Evolutionary conservation across 202 grass and related monocot species (phyloP).

Genomic region (Setaria viridis): DNA sequence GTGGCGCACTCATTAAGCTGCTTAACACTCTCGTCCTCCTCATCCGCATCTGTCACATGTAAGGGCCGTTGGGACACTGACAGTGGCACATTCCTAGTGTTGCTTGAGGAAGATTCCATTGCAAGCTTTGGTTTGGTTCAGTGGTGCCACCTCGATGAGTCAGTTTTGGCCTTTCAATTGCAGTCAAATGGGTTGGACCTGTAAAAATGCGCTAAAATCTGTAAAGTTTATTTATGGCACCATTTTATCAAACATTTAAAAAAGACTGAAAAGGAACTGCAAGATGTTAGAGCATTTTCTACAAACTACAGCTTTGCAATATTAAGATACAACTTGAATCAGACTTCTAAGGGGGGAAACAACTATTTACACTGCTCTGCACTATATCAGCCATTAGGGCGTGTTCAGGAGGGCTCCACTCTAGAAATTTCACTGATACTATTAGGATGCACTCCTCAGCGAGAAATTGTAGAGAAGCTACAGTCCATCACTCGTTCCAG

Average conservation of each 20-base stretch:
- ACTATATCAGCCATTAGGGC: conserved; percentile 6
- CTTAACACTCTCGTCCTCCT: conserved; percentile 89
- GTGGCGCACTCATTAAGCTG: conserved; percentile 88
- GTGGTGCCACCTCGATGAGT: neutral
- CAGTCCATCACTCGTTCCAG: neutral
- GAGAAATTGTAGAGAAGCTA: too few relatives aligned
- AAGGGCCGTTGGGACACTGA: conserved; percentile 41
- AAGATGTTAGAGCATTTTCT: conserved; percentile 13
- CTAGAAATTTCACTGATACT: conserved; percentile 6
- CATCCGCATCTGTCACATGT: conserved; percentile 70
- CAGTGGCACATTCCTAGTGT: conserved; percentile 6
- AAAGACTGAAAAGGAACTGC: neutral
- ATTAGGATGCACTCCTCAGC: neutral
- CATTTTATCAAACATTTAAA: neutral
- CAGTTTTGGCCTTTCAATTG: neutral
- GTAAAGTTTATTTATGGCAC: conserved; percentile 3
- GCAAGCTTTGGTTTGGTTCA: neutral
- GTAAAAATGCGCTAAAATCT: neutral
- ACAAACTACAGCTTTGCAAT: neutral
- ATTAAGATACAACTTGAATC: neutral
- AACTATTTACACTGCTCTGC: neutral
- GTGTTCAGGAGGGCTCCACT: neutral
- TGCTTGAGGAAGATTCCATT: conserved; percentile 60
- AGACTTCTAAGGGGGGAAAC: neutral
- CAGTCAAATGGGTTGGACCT: neutral